Evolutionary conservation across 441 rosid species (phyloP).

Genomic region (Euphorbia celastroides): DNA sequence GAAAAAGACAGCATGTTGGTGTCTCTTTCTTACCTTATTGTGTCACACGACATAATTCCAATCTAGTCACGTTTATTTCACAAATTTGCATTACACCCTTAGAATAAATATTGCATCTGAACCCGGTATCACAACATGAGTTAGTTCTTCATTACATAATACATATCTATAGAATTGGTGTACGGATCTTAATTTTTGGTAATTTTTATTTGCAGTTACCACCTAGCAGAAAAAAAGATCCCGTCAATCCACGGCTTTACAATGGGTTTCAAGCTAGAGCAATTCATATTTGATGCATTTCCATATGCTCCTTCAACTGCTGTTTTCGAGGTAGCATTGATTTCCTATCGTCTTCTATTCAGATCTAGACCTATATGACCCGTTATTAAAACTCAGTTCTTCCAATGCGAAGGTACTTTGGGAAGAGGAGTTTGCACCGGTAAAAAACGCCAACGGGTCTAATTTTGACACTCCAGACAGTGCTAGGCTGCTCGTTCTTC

Average conservation of each 20-base stretch:
- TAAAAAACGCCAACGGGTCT: slow-evolving; percentile 93
- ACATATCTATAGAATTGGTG: no score
- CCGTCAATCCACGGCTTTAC: slow-evolving; percentile 79
- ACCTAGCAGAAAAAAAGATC: slow-evolving; percentile 96
- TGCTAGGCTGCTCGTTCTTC: slow-evolving; percentile 75
- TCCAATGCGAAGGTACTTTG: slow-evolving; percentile 57
- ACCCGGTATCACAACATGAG: neutral
- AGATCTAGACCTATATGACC: neutral
- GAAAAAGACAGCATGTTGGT: slow-evolving; percentile 98
- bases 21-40: slow-evolving; percentile 9
- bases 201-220: slow-evolving; percentile 59
- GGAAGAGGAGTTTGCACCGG: slow-evolving; percentile 98
- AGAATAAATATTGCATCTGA: neutral
- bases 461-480: slow-evolving; percentile 93
- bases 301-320: slow-evolving; percentile 99
- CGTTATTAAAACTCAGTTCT: slow-evolving; percentile 5
- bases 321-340: slow-evolving; percentile 70
- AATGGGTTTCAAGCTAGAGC: slow-evolving; percentile 82
- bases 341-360: no score
- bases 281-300: slow-evolving; percentile 90
- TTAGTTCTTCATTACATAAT: no score
- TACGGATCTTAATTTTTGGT: slow-evolving; percentile 14
- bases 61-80: slow-evolving; percentile 2
- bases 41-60: no score
- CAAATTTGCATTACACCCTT: neutral